Evolutionary conservation across 179 eudicot genomes (phyloP).

Genomic region (Silene noctiflora): DNA sequence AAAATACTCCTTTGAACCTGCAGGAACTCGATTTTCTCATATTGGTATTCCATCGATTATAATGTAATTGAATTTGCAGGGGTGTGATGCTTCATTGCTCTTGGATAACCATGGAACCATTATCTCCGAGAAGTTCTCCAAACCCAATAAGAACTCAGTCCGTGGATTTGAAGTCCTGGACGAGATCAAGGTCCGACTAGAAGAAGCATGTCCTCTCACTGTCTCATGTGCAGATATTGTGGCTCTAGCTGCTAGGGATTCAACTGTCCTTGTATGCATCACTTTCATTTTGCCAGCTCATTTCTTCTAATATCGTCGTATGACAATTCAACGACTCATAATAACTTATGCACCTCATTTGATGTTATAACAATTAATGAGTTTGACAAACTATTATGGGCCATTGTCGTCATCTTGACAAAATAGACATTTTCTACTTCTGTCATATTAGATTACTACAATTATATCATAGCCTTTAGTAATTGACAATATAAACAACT

Average conservation of each 20-base stretch:
- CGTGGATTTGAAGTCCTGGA: conserved; percentile 88
- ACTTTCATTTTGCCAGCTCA: no score
- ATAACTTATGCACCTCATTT: no score
- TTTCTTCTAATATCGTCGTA: no score
- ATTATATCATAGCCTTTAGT: no score
- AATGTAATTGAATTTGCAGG: conserved; percentile 37
- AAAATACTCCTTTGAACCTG: not conserved
- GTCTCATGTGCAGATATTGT: conserved; percentile 94
- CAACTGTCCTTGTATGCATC: conserved; percentile 56
- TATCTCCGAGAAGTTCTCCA: conserved; percentile 65
- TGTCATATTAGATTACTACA: no score
- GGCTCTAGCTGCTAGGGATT: conserved; percentile 73
- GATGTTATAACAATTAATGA: no score
- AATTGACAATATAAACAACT: not conserved
- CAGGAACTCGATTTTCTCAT: not conserved
- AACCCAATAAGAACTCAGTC: conserved; percentile 65
- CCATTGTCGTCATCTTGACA: no score
- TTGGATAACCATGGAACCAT: conserved; percentile 60
- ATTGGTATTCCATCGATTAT: not conserved
- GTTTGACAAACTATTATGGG: no score
- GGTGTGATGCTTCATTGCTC: conserved; percentile 90
- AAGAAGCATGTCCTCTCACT: conserved; percentile 71
- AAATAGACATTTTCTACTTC: no score
- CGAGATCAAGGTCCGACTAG: conserved; percentile 68
- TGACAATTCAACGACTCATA: no score